Evolutionary conservation across 2,329 filamentous ascomycete genomes (phyloP), one percentile per base, ranked within the genome.

Genomic region (Dryadomyces sulphureus): DNA sequence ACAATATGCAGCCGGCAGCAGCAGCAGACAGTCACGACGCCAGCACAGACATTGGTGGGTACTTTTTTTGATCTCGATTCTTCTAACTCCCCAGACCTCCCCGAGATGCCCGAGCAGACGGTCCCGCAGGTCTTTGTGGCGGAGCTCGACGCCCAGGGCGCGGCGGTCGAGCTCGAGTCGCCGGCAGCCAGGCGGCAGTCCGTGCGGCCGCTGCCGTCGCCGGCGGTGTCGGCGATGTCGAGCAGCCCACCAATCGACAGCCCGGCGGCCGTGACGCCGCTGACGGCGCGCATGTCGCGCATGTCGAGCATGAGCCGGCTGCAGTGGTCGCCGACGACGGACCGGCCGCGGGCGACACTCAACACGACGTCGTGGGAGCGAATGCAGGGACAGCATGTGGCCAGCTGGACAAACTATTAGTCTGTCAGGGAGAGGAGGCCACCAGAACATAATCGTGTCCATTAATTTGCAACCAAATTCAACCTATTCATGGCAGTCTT

Each of bases 321-420:
- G 2, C 32, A 36, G 2, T 7, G 19, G 2, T 7, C 38, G 19
- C 27, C 22, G 22, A 34, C 32, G 12, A 17, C 19, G 12, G 47
- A 43, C 1, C 16, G 14, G 11, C 49, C 49, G 1, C 34, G 46
- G 11, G 45, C 52, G 5, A 54, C 47, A 9, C 46, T 54, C 16
- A 38, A 49, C 21, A 3, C 49, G 12, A 50, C 52, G 3, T 34
- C 32, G 19, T 25, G 16, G 14, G 52, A 54, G 24, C 41, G 40
- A 14, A 17, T 5, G 2, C 21, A 22, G 3, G 48, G 49, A 5
- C 24, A 41, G 34, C 44, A 50, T 36, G 48, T 53, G 14, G 41
- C 44, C 17, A 53, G 50, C 35, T 54, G 53, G 53, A 40, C 30
- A 5, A 25, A 35, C 2, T 54, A 52, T 22, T 39, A 38, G 7